Conservation (phyloP, 495 filamentous ascomycete species). For the Penicillium egyptiacum region DNA sequence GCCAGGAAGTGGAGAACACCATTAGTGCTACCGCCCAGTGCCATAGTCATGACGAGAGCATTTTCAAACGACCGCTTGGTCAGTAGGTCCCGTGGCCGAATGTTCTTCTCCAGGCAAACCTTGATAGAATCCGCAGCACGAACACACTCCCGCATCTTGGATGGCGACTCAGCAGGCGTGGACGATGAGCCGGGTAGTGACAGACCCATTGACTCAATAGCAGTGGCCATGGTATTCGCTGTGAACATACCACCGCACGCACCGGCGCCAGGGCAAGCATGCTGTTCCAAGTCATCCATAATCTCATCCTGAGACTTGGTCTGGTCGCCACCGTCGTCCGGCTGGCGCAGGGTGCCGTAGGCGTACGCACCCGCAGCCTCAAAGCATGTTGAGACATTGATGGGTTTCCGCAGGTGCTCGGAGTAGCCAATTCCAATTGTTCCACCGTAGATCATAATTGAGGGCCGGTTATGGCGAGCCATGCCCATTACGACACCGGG, state of each 20-base stretch:
- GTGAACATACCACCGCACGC: constrained; percentile 99
- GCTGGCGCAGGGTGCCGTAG: constrained; percentile 66
- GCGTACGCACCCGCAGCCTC: constrained; percentile 86
- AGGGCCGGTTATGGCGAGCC: constrained; percentile 88
- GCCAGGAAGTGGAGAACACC: constrained; percentile 92
- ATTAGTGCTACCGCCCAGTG: constrained; percentile 87
- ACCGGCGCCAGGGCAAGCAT: constrained; percentile 87
- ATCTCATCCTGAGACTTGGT: constrained; percentile 70
- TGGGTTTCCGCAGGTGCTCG: constrained; percentile 68
- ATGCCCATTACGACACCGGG: constrained; percentile 82
- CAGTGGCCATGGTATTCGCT: constrained; percentile 96
- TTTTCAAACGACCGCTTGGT: constrained; percentile 89
- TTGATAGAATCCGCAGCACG: constrained; percentile 85
- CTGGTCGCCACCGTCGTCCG: constrained; percentile 56
- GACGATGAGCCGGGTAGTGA: constrained; percentile 87
- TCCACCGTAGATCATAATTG: constrained; percentile 84
- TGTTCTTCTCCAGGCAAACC: constrained; percentile 82
- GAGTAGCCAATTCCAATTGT: constrained; percentile 87
- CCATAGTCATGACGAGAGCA: constrained; percentile 90
- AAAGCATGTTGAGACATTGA: constrained; percentile 91
- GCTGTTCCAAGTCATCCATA: constrained; percentile 79
- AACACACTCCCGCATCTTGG: constrained; percentile 89
- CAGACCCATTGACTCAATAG: constrained; percentile 94
- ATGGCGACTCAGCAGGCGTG: constrained; percentile 81
- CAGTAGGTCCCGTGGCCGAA: constrained; percentile 79